Percentiles rank a stretch among this genome's conserved stretches.
Evolutionary conservation across 2,329 filamentous ascomycete genomes (phyloP).

Genomic region (Colletotrichum truncatum): DNA sequence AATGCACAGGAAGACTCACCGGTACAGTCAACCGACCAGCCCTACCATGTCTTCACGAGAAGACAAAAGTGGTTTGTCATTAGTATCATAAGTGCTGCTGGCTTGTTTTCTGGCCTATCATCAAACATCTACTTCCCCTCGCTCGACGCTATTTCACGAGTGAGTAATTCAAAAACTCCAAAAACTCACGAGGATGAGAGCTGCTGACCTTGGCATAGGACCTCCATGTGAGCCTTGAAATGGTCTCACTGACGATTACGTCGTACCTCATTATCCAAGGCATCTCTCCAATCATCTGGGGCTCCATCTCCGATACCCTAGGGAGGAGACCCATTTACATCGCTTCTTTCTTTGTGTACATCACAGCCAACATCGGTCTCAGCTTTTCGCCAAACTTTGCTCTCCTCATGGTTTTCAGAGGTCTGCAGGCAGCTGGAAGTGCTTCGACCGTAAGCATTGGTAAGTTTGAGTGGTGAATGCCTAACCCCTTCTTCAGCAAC

Average conservation of each 20-base stretch:
- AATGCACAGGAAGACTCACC: not conserved
- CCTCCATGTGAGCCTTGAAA: conserved; percentile 38
- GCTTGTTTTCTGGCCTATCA: conserved; percentile 61
- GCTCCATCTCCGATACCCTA: conserved; percentile 54
- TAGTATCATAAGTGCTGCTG: conserved; percentile 57
- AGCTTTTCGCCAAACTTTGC: conserved; percentile 52
- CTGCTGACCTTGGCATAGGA: conserved; percentile 32
- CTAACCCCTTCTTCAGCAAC: not conserved
- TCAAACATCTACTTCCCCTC: conserved; percentile 62
- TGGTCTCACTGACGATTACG: conserved; percentile 51
- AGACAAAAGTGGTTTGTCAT: conserved; percentile 55
- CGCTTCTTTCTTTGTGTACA: conserved; percentile 56
- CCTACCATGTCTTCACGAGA: conserved; percentile 46
- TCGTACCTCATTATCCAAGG: conserved; percentile 61
- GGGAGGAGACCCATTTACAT: conserved; percentile 56
- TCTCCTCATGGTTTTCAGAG: conserved; percentile 53
- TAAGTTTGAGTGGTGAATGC: conserved; percentile 29
- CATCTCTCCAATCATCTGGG: conserved; percentile 58
- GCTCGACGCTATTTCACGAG: conserved; percentile 46
- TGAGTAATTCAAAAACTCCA: conserved; percentile 12
- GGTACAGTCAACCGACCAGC: not conserved
- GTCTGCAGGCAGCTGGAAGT: conserved; percentile 57
- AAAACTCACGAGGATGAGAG: not conserved
- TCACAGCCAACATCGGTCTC: conserved; percentile 55
- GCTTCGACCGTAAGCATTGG: conserved; percentile 58